Percentiles rank a stretch among this genome's conserved stretches.
Evolutionary conservation across 108 stramenopile species (phyloP).

Genomic region (Fistulifera solaris): DNA sequence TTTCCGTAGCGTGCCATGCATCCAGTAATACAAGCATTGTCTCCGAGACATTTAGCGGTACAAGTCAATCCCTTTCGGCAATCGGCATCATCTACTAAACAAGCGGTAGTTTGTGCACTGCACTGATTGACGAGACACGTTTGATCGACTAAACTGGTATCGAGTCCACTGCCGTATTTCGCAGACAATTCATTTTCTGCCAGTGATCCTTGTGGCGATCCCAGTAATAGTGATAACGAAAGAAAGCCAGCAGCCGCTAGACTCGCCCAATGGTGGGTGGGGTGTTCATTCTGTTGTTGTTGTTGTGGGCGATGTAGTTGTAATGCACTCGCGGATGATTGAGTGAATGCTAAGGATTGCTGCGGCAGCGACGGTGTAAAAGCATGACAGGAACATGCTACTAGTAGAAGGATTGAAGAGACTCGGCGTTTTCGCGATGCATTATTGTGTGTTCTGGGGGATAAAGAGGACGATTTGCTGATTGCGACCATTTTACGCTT

Average conservation of each 20-base stretch:
- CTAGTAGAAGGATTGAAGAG: too few relatives aligned
- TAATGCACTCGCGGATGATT: too few relatives aligned
- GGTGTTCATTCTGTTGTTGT: too few relatives aligned
- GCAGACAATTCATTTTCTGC: conserved; percentile 84
- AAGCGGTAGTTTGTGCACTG: conserved; percentile 75
- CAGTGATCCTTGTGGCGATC: conserved; percentile 33
- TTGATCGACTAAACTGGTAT: conserved; percentile 78
- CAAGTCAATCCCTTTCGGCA: conserved; percentile 90
- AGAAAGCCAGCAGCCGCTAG: conserved; percentile 8
- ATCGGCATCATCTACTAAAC: conserved; percentile 74
- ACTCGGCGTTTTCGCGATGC: too few relatives aligned
- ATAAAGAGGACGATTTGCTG: too few relatives aligned
- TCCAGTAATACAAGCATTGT: conserved; percentile 90
- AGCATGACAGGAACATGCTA: too few relatives aligned
- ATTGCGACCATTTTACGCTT: too few relatives aligned
- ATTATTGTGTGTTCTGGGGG: too few relatives aligned
- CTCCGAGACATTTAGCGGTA: conserved; percentile 87
- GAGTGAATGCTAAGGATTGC: too few relatives aligned
- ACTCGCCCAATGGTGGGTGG: too few relatives aligned
- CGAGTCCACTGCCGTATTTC: conserved; percentile 78
- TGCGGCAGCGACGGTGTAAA: too few relatives aligned
- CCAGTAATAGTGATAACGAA: conserved; percentile 14
- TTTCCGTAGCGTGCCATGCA: conserved; percentile 96
- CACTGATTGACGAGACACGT: conserved; percentile 80
- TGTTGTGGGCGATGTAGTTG: too few relatives aligned